These are phyloP conservation scores for Penicillium sumatraense DNA, from an alignment of 2,329 filamentous ascomycete species.

Conservation along the genomic window DNA sequence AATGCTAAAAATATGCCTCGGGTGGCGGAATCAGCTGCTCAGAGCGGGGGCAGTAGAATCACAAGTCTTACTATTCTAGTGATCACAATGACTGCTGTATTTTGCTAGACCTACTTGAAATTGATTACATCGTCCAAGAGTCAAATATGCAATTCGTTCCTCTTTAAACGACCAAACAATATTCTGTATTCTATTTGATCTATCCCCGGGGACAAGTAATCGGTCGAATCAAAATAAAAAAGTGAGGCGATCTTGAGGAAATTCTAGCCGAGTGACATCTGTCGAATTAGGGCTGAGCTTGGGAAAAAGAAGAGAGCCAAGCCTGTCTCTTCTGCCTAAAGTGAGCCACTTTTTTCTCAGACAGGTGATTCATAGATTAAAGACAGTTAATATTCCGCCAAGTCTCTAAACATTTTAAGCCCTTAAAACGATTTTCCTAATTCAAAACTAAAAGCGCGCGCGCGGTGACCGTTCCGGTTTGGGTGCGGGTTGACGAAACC, in stretches of 20 bases:
- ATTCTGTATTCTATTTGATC: no score
- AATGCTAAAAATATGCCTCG: neutral
- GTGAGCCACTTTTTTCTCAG: neutral
- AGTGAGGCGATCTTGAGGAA: neutral
- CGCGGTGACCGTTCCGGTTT: neutral
- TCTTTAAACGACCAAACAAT: no score
- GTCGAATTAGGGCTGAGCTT: neutral
- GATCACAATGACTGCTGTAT: no score
- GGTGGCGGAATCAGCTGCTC: neutral
- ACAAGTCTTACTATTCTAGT: no score
- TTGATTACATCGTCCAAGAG: no score
- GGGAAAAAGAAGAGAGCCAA: no score
- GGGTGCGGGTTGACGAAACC: conserved; percentile 2
- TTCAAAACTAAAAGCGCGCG: neutral
- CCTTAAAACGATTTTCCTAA: neutral
- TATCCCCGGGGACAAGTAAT: no score
- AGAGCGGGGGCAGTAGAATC: no score
- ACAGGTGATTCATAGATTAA: neutral
- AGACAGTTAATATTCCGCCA: neutral
- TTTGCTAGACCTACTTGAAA: no score
- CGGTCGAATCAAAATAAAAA: no score
- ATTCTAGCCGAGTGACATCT: neutral
- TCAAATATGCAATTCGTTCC: no score
- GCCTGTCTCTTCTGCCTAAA: no score
- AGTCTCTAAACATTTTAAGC: neutral